Evolutionary conservation across 345 rosid genomes (phyloP), one percentile per base, ranked within the genome.

Genomic region (Bruguiera sexangula): DNA sequence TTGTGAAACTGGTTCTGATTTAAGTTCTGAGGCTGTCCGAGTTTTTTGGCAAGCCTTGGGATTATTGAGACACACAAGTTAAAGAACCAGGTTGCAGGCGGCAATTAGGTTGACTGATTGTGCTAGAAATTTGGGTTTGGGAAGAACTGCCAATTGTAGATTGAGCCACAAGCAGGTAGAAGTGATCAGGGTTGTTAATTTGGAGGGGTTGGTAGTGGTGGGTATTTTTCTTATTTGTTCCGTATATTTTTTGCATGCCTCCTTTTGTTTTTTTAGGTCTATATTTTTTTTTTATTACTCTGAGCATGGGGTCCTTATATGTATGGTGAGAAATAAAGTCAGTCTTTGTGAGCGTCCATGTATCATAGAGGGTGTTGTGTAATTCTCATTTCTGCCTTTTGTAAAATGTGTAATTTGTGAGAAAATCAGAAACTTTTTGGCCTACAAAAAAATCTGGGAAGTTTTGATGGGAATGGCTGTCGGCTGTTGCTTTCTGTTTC

Each of bases 281-380:
- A 73, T 73, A 73, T 55, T 8, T 8, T n/a, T 22, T 58, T 39
- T 31, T 9, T 9, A 9, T 26, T 32, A 31, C 34, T 55, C 22
- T 37, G 81, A 76, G 56, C 65, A 11, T 37, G 75, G n/a, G 72
- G 64, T 62, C 68, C 50, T 62, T 76, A 26, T 50, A 69, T 78
- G 74, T 74, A 73, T 73, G 78, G 75, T 79, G 82, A 76, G 78
- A 65, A 72, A 72, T 62, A 72, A 52, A 57, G 37, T 48, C 58
- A 75, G 55, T 66, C 63, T 51, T 60, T 62, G 68, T 81, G 75
- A 78, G 82, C 70, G 64, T 78, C 79, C 76, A 36, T 85, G 89
- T 87, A 84, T 83, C 71, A 87, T 84, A 85, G 85, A 78, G 82
- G 50, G 73, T 77, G 77, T 63, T 75, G 76, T 83, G 84, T 82